Evolutionary conservation across 208 protist genomes (phyloP).

Genomic region (Leishmania major): DNA sequence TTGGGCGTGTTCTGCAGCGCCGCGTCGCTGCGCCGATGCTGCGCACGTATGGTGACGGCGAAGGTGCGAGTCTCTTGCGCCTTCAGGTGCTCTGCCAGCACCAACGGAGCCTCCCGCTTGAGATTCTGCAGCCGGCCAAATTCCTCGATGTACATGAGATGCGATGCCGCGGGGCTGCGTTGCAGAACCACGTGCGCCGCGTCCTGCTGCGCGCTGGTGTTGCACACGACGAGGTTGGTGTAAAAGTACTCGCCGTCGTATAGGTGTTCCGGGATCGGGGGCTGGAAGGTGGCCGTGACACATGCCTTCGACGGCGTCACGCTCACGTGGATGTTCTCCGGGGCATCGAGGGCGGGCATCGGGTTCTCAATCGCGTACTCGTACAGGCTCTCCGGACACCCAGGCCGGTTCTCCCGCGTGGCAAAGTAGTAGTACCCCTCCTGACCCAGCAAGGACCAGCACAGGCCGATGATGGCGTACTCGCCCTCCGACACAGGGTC

Average conservation of each 20-base stretch:
- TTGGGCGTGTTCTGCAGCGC: constrained; percentile 49
- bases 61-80: constrained; percentile 47
- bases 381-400: constrained; percentile 50
- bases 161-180: constrained; percentile 65
- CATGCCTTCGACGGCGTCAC: constrained; percentile 68
- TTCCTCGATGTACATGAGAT: constrained; percentile 64
- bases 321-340: constrained; percentile 69
- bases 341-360: constrained; percentile 51
- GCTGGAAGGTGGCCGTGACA: constrained; percentile 54
- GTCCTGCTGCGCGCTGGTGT: constrained; percentile 55
- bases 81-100: constrained; percentile 46
- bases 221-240: constrained; percentile 63
- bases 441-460: constrained; percentile 59
- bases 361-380: constrained; percentile 82
- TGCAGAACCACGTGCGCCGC: constrained; percentile 74
- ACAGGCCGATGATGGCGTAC: constrained; percentile 79
- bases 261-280: constrained; percentile 62
- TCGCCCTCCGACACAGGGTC: constrained; percentile 56
- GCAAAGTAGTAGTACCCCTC: constrained; percentile 88
- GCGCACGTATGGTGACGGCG: constrained; percentile 54
- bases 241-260: constrained; percentile 80
- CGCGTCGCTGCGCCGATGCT: constrained; percentile 54
- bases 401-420: constrained; percentile 47
- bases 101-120: constrained; percentile 42
- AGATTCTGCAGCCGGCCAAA: constrained; percentile 56